Evolutionary conservation across 331 rosid genomes (phyloP), one percentile per base, ranked within the genome.

Genomic region (Malus hybrid): DNA sequence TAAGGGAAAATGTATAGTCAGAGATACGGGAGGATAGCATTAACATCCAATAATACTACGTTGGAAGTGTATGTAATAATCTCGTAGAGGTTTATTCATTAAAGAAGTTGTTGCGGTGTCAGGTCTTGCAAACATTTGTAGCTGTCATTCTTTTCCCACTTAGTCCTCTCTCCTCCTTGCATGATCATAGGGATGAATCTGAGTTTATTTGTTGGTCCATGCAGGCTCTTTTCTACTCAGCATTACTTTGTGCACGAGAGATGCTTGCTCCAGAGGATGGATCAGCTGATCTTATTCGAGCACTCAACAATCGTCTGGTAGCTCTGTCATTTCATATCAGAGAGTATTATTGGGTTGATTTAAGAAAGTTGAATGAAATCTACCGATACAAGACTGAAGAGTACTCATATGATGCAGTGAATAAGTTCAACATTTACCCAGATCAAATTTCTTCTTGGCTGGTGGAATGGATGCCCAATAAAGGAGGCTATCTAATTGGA

Each of bases 231-330:
- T 92, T 92, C 75, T 87, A 90, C 78, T 92, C 97, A 59, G 93
- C 97, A 46, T 80, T 92, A 75, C 92, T 86, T 32, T 84, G 88
- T 83, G 93, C 96, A 20, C 91, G 93, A 31, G 97, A 90, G 83
- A 92, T 92, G 97, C 96, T 92, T 76, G 73, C 92, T 76, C 87
- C 90, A 6, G 92, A 90, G 80, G 97, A 92, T 78, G 96, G 92
- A 78, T 92, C 93, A 7, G 88, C 90, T 27, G 96, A 90, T 80
- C 96, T 92, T 73, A 63, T 87, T 72, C 87, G 87, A 36, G 97
- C 96, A 20, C 78, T 92, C 65, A 92, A 92, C 80, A 92, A 90
- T 73, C 93, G 96, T 76, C 83, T 92, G 73, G 87, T 90, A 48
- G 96, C 97, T 78, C 89, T 92, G 46, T 92, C 97, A 70, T 90